These are phyloP conservation scores for Dipteronia dyeriana DNA, from an alignment of 345 rosid genomes.

Conservation along the genomic window DNA sequence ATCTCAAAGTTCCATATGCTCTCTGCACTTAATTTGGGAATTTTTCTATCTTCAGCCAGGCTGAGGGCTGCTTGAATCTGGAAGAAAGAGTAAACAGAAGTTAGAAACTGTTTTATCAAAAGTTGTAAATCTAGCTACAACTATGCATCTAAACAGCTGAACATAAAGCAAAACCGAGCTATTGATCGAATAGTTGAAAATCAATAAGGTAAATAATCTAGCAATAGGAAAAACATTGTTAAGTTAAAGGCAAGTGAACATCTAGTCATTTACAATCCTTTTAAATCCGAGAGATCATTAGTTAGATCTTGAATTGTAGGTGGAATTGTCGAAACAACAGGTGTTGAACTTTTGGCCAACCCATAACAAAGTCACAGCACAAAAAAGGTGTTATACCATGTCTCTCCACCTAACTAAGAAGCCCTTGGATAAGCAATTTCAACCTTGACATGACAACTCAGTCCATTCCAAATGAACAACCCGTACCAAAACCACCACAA, in stretches of 20 bases:
- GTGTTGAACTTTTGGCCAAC: neutral
- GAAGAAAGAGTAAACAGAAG: slow-evolving; percentile 2
- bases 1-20: slow-evolving; percentile 76
- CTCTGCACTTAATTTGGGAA: slow-evolving; percentile 74
- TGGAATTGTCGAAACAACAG: neutral
- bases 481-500: neutral
- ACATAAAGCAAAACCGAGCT: neutral
- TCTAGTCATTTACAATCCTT: neutral
- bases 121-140: neutral
- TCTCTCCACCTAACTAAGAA: neutral
- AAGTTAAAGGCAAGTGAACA: slow-evolving; percentile 7
- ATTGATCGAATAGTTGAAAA: neutral
- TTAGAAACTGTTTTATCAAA: neutral
- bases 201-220: neutral
- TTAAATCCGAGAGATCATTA: neutral
- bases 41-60: slow-evolving; percentile 60
- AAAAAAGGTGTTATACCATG: neutral
- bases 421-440: neutral
- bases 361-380: neutral
- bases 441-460: neutral
- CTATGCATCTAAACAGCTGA: neutral
- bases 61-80: slow-evolving; percentile 71
- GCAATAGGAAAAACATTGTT: neutral
- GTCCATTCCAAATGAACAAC: neutral
- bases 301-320: neutral